Conservation (phyloP, 2,329 filamentous ascomycete genomes). For the Pseudofabraea citricarpa region DNA sequence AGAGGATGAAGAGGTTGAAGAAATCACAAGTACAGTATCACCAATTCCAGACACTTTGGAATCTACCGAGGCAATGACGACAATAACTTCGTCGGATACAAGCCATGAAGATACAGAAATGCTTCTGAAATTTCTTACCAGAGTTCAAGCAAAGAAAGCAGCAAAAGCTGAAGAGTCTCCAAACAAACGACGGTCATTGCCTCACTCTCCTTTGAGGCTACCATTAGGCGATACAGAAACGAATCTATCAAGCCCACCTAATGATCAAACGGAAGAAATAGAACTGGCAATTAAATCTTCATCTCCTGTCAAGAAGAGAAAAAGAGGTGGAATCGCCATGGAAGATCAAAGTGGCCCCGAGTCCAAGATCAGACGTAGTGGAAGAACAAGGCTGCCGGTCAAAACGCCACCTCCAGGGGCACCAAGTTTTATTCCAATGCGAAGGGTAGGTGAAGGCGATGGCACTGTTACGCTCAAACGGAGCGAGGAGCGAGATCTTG, state of each 20-base stretch:
- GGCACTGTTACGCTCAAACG: conserved; percentile 24
- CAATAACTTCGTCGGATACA: conserved; percentile 7
- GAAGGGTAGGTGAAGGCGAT: conserved; percentile 24
- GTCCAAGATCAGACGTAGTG: conserved; percentile 22
- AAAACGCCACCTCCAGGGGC: conserved; percentile 18
- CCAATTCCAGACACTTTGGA: conserved; percentile 9
- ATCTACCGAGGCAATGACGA: conserved; percentile 8
- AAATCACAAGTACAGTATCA: conserved; percentile 5
- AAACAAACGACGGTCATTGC: conserved; percentile 21
- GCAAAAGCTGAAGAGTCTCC: conserved; percentile 22
- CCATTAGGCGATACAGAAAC: conserved; percentile 18
- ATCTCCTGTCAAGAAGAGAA: conserved; percentile 17
- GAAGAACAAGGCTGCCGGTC: conserved; percentile 25
- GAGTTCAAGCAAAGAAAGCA: conserved; percentile 31
- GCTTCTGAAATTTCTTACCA: conserved; percentile 30
- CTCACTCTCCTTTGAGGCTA: conserved; percentile 26
- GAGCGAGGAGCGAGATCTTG: conserved; percentile 37
- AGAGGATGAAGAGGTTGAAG: conserved; percentile 3
- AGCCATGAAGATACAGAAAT: conserved; percentile 28
- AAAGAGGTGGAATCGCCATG: conserved; percentile 4
- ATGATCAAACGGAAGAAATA: conserved; percentile 17
- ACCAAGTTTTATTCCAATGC: conserved; percentile 27
- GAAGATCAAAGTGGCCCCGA: conserved; percentile 15
- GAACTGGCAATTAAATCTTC: conserved; percentile 12
- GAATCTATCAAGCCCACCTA: conserved; percentile 16